Percentiles rank a stretch among this genome's conserved stretches.
Evolutionary conservation across 371 early-diverging fungal genomes (phyloP).

Genomic region (Mucor plumbeus): DNA sequence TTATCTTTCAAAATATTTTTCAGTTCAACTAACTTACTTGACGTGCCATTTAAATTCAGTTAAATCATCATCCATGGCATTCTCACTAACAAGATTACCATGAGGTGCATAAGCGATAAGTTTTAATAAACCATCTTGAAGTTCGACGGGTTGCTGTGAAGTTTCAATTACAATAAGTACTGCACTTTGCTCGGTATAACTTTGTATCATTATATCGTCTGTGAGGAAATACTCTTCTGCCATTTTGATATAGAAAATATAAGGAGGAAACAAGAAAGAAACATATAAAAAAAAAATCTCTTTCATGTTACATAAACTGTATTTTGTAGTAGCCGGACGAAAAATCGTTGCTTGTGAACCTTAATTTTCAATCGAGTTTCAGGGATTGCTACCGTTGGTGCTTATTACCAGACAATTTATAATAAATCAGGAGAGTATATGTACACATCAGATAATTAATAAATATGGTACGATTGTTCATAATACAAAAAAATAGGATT

Average conservation of each 20-base stretch:
- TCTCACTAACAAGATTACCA: slow-evolving; percentile 54
- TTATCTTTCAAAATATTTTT: no score
- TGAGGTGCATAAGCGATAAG: slow-evolving; percentile 61
- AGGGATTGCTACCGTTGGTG: neutral
- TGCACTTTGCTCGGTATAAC: slow-evolving; percentile 15
- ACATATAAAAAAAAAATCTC: neutral
- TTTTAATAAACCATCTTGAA: slow-evolving; percentile 65
- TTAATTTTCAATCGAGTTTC: no score
- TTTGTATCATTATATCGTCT: slow-evolving; percentile 10
- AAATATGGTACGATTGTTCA: no score
- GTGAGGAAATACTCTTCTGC: slow-evolving; percentile 7
- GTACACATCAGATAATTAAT: no score
- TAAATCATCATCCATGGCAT: slow-evolving; percentile 51
- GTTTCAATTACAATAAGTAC: slow-evolving; percentile 54
- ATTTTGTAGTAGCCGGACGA: neutral
- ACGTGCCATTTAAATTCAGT: slow-evolving; percentile 60
- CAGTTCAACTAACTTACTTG: slow-evolving; percentile 36
- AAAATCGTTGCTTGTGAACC: neutral
- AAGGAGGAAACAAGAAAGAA: neutral
- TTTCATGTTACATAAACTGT: neutral
- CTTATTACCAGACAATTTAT: no score
- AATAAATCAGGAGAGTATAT: no score
- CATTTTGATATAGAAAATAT: neutral
- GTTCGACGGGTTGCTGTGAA: slow-evolving; percentile 58
- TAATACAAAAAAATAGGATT: neutral